Evolutionary conservation across 495 filamentous ascomycete species (phyloP).

Genomic region (Acidomyces sp.): DNA sequence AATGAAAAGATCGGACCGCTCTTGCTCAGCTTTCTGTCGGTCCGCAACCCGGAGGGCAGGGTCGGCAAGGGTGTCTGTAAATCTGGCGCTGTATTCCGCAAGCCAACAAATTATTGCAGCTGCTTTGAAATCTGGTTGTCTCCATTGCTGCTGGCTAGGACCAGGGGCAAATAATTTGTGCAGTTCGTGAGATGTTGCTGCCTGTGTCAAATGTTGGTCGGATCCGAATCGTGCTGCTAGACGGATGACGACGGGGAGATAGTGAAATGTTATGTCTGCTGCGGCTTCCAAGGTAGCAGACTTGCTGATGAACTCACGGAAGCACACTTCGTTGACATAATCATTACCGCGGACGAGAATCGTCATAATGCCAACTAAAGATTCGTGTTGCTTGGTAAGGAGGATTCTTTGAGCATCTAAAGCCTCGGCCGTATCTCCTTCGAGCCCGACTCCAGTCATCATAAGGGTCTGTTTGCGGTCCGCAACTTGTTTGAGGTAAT

Average conservation of each 20-base stretch:
- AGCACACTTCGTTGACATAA: slow-evolving; percentile 57
- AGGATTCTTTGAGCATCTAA: slow-evolving; percentile 59
- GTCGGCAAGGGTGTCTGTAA: slow-evolving; percentile 49
- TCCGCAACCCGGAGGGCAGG: slow-evolving; percentile 43
- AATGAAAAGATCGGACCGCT: slow-evolving; percentile 56
- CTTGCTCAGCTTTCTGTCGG: slow-evolving; percentile 50
- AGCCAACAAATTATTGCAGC: slow-evolving; percentile 71
- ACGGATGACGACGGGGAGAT: slow-evolving; percentile 62
- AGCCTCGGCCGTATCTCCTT: slow-evolving; percentile 50
- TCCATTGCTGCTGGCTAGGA: slow-evolving; percentile 35
- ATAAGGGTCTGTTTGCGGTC: slow-evolving; percentile 59
- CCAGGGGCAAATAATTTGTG: slow-evolving; percentile 34
- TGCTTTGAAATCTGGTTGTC: slow-evolving; percentile 58
- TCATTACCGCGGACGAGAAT: slow-evolving; percentile 53
- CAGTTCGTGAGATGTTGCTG: slow-evolving; percentile 46
- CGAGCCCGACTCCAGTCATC: slow-evolving; percentile 48
- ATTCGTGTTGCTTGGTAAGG: slow-evolving; percentile 75
- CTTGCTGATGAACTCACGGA: slow-evolving; percentile 50
- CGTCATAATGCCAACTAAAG: slow-evolving; percentile 60
- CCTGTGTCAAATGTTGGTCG: slow-evolving; percentile 15
- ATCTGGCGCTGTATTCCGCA: slow-evolving; percentile 81
- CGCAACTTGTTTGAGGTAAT: slow-evolving; percentile 53
- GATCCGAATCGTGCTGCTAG: slow-evolving; percentile 64
- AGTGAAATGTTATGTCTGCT: slow-evolving; percentile 58
- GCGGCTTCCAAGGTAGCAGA: slow-evolving; percentile 59